A percentile compares a stretch with the other conserved stretches of the same genome.
Evolutionary conservation across 768 basidiomycete species (phyloP).

Genomic region (Xerocomellus chrysenteron): DNA sequence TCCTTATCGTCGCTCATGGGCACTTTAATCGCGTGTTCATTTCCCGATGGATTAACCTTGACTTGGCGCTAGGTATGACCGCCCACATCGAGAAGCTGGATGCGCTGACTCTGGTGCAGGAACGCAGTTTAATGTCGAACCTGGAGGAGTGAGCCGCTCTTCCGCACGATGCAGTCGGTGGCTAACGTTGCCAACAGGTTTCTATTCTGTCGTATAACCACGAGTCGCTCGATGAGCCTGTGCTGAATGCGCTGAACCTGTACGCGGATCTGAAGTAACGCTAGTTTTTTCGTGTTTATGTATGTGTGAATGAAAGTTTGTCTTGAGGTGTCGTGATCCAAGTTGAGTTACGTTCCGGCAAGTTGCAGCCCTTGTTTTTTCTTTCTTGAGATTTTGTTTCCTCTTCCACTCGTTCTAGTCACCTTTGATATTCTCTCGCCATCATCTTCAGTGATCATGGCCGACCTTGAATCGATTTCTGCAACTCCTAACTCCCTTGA

Average conservation of each 20-base stretch:
- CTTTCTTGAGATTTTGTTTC: slow-evolving; percentile 8
- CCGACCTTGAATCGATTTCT: slow-evolving; percentile 32
- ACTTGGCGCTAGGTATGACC: slow-evolving; percentile 52
- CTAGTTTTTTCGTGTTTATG: slow-evolving; percentile 20
- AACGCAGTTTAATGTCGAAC: slow-evolving; percentile 81
- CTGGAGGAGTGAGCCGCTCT: slow-evolving; percentile 61
- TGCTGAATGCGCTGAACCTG: slow-evolving; percentile 71
- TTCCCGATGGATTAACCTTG: slow-evolving; percentile 77
- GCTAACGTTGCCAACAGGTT: slow-evolving; percentile 45
- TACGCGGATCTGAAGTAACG: slow-evolving; percentile 43
- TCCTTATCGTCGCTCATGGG: slow-evolving; percentile 89
- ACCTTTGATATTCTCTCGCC: slow-evolving; percentile 4
- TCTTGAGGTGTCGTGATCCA: slow-evolving; percentile 7
- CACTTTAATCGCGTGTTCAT: slow-evolving; percentile 77
- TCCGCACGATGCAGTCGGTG: not conserved
- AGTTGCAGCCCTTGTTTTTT: slow-evolving; percentile 10
- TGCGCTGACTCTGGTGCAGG: slow-evolving; percentile 39
- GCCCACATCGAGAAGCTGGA: not conserved
- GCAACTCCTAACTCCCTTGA: slow-evolving; percentile 23
- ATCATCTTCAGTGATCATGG: slow-evolving; percentile 34
- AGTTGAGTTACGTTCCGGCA: slow-evolving; percentile 14
- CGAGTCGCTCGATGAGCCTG: slow-evolving; percentile 71
- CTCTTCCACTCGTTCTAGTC: slow-evolving; percentile 8
- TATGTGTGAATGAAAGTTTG: slow-evolving; percentile 16
- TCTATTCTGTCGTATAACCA: slow-evolving; percentile 86